Evolutionary conservation across 148 eudicot species (phyloP).

Genomic region (Pharnaceum exiguum): DNA sequence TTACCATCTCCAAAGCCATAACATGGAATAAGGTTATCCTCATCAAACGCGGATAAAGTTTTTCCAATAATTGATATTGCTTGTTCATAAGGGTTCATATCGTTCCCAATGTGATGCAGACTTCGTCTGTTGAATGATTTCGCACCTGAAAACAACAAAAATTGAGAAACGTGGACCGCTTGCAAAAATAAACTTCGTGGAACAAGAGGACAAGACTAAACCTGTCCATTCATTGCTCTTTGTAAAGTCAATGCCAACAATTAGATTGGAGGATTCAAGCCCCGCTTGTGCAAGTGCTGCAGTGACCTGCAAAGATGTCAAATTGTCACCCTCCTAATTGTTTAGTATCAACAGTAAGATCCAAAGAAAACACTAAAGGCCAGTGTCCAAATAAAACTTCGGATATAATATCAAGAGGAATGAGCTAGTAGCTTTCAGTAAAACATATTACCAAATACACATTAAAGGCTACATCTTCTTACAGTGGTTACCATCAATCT

Average conservation of each 20-base stretch:
- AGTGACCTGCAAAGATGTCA: constrained; percentile 60
- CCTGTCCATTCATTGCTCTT: constrained; percentile 99
- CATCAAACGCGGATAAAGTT: constrained; percentile 88
- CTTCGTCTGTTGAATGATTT: constrained; percentile 70
- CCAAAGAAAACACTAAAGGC: neutral
- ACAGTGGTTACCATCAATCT: too few species aligned
- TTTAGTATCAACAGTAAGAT: neutral
- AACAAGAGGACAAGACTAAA: constrained; percentile 15
- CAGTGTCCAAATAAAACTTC: too few species aligned
- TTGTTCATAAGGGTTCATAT: constrained; percentile 78
- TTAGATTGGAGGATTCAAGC: constrained; percentile 94
- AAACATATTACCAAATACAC: too few species aligned
- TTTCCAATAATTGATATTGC: constrained; percentile 95
- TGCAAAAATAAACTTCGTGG: constrained; percentile 8
- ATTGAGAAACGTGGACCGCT: constrained; percentile 7
- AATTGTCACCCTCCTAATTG: neutral
- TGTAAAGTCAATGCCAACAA: constrained; percentile 95
- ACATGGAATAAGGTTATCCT: constrained; percentile 95
- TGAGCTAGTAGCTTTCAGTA: too few species aligned
- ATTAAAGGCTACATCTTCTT: too few species aligned
- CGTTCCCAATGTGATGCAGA: constrained; percentile 79
- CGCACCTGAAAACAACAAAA: constrained; percentile 40
- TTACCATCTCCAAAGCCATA: constrained; percentile 99
- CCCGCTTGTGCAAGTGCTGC: constrained; percentile 88
- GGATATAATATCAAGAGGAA: too few species aligned